Evolutionary conservation across 352 stramenopile species (phyloP), one percentile per base, ranked within the genome.

Genomic region (Phytophthora europaea): DNA sequence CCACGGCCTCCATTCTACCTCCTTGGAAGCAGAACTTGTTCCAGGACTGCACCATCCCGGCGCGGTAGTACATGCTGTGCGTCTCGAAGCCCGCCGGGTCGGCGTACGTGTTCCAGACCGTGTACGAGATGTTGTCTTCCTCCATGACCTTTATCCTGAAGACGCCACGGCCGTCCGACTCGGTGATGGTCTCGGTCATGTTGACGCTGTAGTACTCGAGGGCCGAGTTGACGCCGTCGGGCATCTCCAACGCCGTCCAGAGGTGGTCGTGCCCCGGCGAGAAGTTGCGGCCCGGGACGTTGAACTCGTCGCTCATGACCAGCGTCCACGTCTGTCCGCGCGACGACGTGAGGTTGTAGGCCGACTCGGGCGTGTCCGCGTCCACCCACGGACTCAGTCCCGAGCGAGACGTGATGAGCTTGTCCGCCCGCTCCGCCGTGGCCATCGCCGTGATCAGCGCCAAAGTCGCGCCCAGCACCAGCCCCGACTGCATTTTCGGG

Each of bases 1-100:
- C 89, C n/a, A 82, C 70, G 0, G 98, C 91, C 73, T 99, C 96
- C 33, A 99, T 82, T 2, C 97, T 20, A 63, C 94, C 94, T 15
- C 94, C 94, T 55, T 95, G 95, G 68, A 98, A 97, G 68, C 94
- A 98, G 65, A 98, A 98, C 56, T 98, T 98, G 72, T 98, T 98
- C 94, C 94, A 98, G 1, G 77, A 86, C 70, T 98, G 92, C 0
- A 98, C 33, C 91, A 98, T 96, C 1, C 87, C 95, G n/a, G 87
- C 87, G 12, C 82, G 81, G 54, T 82, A 82, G 64, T 83, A 81
- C 72, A 84, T 79, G 22, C 20, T 58, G 62, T 79, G 69, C 9
- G 75, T 77, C 61, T 85, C 67, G 23, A 78, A 87, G 1, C 65
- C 79, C 0, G 80, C 72, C 18, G 80, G 80, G 18, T 72, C 66